Percentiles rank a stretch among this genome's conserved stretches.
phyloP scores from a whole-genome alignment of 129 eudicot species.

The Flaveria robusta region DNA sequence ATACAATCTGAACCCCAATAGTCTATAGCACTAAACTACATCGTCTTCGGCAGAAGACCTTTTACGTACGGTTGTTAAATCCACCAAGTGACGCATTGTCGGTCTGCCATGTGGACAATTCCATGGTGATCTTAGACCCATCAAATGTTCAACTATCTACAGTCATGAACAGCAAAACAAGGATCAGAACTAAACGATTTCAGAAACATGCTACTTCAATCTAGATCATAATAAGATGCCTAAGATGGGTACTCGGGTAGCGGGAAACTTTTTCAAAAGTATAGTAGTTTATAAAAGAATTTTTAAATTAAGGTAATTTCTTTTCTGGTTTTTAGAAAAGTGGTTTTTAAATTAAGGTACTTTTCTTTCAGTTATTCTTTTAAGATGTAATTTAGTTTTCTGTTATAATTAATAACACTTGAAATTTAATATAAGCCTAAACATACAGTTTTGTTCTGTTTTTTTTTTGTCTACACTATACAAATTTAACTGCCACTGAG shows the following conservation, averaged over 20 bases:
- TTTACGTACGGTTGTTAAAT: conserved; percentile 50
- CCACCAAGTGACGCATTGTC: conserved; percentile 97
- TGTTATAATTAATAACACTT: background rate
- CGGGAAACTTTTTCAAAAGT: too few species aligned
- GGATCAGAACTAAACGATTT: background rate
- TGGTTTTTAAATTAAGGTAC: background rate
- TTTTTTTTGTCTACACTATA: background rate
- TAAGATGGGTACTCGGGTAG: background rate
- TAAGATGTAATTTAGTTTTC: background rate
- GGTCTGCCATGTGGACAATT: conserved; percentile 99
- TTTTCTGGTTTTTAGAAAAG: background rate
- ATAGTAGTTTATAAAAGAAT: too few species aligned
- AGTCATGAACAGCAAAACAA: conserved; percentile 13
- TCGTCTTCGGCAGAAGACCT: conserved; percentile 38
- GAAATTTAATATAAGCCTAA: background rate
- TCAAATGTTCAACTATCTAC: conserved; percentile 81
- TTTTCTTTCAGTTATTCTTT: background rate
- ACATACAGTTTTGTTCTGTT: background rate
- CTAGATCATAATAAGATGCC: background rate
- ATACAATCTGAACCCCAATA: conserved; percentile 17
- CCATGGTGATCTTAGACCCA: conserved; percentile 89
- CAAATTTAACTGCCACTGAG: background rate
- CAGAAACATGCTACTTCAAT: background rate
- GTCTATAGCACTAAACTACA: conserved; percentile 24
- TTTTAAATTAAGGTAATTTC: too few species aligned